Base-by-base conservation (phyloP, 345 rosid genomes). In the Camelina hispida region DNA sequence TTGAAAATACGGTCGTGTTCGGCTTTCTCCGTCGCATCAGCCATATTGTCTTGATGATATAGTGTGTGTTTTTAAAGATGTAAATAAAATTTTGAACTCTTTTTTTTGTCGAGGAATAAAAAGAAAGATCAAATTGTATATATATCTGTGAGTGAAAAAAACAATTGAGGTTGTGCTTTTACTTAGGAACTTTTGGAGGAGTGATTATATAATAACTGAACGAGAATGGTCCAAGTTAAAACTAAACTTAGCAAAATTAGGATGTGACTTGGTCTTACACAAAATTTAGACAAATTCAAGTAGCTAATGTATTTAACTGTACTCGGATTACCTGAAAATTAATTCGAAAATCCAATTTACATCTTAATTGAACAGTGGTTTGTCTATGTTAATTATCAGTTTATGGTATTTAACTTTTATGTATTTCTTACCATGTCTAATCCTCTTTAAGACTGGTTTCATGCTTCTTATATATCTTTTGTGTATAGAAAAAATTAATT, bases 1-100 rank as follows among this genome's bases (percentile, higher is more conserved):
- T 89, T 87, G 85, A 92, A 92, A 14, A 92, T 78, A 34, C 87
- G 85, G 63, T 88, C 86, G 0, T 69, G 84, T 38, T 86, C 89
- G 1, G 88, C 87, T 71, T 79, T 70, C 34, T 83, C 97, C 8
- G 76, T 82, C 6, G 80, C 85, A 12, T 86, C 88, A 13, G 84
- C 93, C 92, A 91, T 91, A 15, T 12, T 51, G 52, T 61, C 0
- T 71, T 59, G 50, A 7, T 66, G n/a, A 48, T 12, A 48, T 12
- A 46, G 40, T 55, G 15, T 30, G 62, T 32, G 11, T 59, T 10
- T 60, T 50, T 14, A 16, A 64, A 7, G 66, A 56, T 56, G 60
- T 37, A 65, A 52, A 15, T 6, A 34, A 34, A 6, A 1, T 34
- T 34, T 15, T 43, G 14, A 42, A 17, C 44, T 52, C 37, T 38